phyloP scores from a whole-genome alignment of 768 basidiomycete genomes.

The Leccinum imitatum region DNA sequence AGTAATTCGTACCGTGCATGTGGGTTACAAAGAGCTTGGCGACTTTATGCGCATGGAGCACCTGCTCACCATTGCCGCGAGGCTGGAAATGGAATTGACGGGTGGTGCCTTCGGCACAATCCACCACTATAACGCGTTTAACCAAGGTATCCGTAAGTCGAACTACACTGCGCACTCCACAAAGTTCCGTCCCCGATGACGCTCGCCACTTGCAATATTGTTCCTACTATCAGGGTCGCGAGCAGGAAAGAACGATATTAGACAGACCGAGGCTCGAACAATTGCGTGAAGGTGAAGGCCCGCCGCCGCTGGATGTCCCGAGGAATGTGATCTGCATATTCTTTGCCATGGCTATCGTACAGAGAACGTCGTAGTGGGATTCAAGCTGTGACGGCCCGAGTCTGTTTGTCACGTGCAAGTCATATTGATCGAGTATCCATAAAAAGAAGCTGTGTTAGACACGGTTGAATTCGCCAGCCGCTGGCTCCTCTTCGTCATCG shows the following conservation, averaged over 20 bases:
- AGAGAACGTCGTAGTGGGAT: not conserved
- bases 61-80: conserved; percentile 23
- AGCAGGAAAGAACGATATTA: not conserved
- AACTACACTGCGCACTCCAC: conserved; percentile 55
- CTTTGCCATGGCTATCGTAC: conserved; percentile 31
- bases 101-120: conserved; percentile 80
- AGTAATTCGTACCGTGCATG: conserved; percentile 61
- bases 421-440: conserved; percentile 6
- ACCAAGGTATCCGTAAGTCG: not conserved
- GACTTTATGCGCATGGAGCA: conserved; percentile 47
- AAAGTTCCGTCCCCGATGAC: conserved; percentile 52
- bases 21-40: conserved; percentile 81
- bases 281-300: conserved; percentile 69
- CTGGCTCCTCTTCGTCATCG: conserved; percentile 13
- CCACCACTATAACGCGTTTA: conserved; percentile 55
- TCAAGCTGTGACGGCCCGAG: not conserved
- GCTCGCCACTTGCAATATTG: conserved; percentile 45
- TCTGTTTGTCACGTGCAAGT: conserved; percentile 17
- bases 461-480: conserved; percentile 20
- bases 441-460: conserved; percentile 21
- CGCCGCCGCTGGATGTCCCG: conserved; percentile 76
- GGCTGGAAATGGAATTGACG: conserved; percentile 66
- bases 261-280: conserved; percentile 60
- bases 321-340: conserved; percentile 66
- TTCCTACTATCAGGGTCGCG: conserved; percentile 2